Base-by-base conservation (phyloP, 345 rosid genomes). In the Clarkia xantiana region DNA sequence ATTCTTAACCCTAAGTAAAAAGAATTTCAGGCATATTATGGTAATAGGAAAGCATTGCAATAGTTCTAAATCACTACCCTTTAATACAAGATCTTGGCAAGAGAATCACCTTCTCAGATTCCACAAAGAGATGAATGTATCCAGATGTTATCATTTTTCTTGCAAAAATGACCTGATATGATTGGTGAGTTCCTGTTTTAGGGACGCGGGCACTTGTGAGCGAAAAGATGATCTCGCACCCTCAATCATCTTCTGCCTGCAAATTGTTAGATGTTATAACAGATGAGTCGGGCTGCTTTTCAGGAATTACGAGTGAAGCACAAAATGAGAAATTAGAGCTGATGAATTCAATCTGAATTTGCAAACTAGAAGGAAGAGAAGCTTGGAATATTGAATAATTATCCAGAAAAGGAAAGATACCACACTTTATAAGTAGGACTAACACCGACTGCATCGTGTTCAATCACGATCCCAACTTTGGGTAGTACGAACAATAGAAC, bases 211-310 rank as follows among this genome's bases (percentile, higher is more conserved):
- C 44, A 93, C 74, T 62, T 78, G 66, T 4, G 81, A 58, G 54
- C 61, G 71, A 45, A 75, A 75, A 15, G 65, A 62, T 53, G 71
- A 17, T 65, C 68, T 80, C 62, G 84, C 91, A 60, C 80, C 84
- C 48, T 62, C 71, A 19, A 80, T 75, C 78, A 93, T 63, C 69
- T 51, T 54, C 67, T 73, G 76, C 86, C 97, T 87, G 79, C 73
- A 73, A 46, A n/a, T 50, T 40, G 38, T 45, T 22, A 38, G 20
- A 36, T 14, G 36, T 29, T 29, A 29, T 29, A n/a, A n/a, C 18
- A 34, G 29, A 19, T 42, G 18, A 19, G 50, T 14, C 42, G 22
- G 18, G 36, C 36, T 29, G 36, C 36, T 29, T 29, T 22, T 22
- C 25, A 22, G 25, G 25, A 22, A 5, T 5, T 22, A 5, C 15